These are phyloP conservation scores for Hibiscus syriacus DNA, from an alignment of 345 rosid species.

Conservation along the genomic window DNA sequence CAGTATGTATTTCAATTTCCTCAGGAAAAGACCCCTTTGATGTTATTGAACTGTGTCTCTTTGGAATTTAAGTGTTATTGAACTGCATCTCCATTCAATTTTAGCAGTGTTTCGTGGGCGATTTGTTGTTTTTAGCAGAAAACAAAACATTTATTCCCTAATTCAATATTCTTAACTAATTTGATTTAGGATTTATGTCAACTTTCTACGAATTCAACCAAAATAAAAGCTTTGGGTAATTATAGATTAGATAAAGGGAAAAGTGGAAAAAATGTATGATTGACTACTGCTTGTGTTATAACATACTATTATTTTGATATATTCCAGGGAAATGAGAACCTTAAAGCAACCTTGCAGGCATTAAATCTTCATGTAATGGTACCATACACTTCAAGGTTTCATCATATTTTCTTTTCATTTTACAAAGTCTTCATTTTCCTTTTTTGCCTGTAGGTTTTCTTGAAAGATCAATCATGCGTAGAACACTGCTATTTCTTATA, in stretches of 20 bases:
- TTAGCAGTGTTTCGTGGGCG: not conserved
- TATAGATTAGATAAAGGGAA: not conserved
- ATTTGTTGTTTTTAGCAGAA: not conserved
- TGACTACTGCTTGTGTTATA: not conserved
- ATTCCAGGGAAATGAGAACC: conserved; percentile 1
- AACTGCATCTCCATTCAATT: not conserved
- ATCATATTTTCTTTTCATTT: not conserved
- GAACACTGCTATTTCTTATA: not conserved
- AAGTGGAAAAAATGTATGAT: not conserved
- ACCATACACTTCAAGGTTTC: not conserved
- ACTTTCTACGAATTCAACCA: not conserved
- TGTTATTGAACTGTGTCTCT: not conserved
- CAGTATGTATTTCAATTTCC: conserved; percentile 3
- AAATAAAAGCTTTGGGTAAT: not conserved
- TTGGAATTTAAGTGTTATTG: not conserved
- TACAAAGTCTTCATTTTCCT: not conserved
- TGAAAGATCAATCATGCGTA: not conserved
- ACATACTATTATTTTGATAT: not conserved
- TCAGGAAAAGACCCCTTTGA: not conserved
- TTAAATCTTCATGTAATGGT: not conserved
- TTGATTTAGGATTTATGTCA: not conserved
- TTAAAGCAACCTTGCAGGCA: not conserved
- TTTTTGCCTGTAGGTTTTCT: not conserved
- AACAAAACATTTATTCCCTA: not conserved
- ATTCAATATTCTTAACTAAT: not conserved